Evolutionary conservation across 768 basidiomycete genomes (phyloP), one percentile per base, ranked within the genome.

Genomic region (Tulasnella sp.): DNA sequence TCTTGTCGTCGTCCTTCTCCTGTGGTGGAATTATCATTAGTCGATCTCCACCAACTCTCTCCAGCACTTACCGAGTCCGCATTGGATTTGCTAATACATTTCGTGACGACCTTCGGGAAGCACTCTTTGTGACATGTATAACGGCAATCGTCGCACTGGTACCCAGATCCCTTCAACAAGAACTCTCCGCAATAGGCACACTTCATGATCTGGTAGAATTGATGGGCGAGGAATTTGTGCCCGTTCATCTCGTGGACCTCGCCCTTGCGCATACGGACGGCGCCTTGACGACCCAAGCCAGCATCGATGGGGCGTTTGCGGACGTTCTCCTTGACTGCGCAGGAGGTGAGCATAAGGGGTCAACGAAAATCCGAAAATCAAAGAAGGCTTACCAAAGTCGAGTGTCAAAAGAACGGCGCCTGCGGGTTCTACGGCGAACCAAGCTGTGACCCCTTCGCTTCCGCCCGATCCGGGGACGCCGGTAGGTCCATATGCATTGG

Each of bases 211-310:
- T 97, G 93, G 69, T 96, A 98, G 75, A 99, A 99, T 70, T 98
- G 96, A 43, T 84, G 81, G 65, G 91, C 88, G 43, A 99, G 79
- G 67, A 99, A 99, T 70, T 96, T 90, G 74, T 99, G 96, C 9
- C 96, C 96, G 67, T 98, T 98, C 90, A 97, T 97, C 71, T 98
- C 93, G 72, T 93, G 92, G 2, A 98, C 85, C 73, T 98, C 94
- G 63, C 83, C 94, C 71, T 97, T 97, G 72, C 96, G 96, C 72
- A 96, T 97, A 67, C 93, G 85, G 63, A 99, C 82, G 59, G 96
- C 96, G 54, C 94, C 96, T 72, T 97, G 94, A 68, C 96, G 91
- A 49, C 94, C 96, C 37, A 99, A 81, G 58, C 91, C 92, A 9
- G 81, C 86, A 65, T 99, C 96, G 59, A 93, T 68, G n/a, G 93